Conservation (phyloP, 2,329 filamentous ascomycete genomes). For the Coniochaeta prunicola region DNA sequence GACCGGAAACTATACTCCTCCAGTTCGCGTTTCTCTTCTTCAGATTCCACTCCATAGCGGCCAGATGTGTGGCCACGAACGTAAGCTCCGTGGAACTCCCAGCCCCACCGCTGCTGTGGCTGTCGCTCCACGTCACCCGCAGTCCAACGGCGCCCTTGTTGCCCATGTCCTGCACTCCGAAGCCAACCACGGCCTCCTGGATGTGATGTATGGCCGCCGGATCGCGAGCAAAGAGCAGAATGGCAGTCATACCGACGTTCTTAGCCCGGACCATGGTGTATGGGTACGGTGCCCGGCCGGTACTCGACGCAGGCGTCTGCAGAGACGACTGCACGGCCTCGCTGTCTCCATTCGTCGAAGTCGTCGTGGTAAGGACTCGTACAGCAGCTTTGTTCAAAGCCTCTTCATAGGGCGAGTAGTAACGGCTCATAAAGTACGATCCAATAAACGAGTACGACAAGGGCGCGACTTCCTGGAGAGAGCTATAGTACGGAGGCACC, state of each 20-base stretch:
- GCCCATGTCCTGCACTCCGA: constrained; percentile 82
- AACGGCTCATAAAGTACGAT: constrained; percentile 68
- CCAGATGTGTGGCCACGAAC: constrained; percentile 82
- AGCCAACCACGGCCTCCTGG: constrained; percentile 75
- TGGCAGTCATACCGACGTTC: constrained; percentile 82
- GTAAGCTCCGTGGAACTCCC: constrained; percentile 57
- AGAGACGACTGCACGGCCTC: constrained; percentile 9
- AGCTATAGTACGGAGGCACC: constrained; percentile 33
- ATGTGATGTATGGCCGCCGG: constrained; percentile 53
- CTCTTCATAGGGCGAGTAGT: constrained; percentile 63
- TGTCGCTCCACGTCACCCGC: constrained; percentile 51
- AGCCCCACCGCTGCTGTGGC: constrained; percentile 25
- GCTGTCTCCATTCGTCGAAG: constrained; percentile 6
- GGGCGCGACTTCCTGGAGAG: constrained; percentile 87
- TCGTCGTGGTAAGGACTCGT: constrained; percentile 18
- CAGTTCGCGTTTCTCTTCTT: constrained; percentile 79
- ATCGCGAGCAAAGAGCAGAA: constrained; percentile 75
- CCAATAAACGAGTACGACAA: constrained; percentile 80
- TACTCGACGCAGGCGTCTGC: constrained; percentile 4
- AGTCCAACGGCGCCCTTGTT: constrained; percentile 86
- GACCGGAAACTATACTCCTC: constrained; percentile 70
- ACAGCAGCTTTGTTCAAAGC: constrained; percentile 64
- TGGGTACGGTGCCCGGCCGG: constrained; percentile 18
- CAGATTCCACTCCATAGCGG: constrained; percentile 76
- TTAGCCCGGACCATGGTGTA: constrained; percentile 66